Evolutionary conservation across 176 grass and related monocot species (phyloP), one percentile per base, ranked within the genome.

Genomic region (Musa acuminata): DNA sequence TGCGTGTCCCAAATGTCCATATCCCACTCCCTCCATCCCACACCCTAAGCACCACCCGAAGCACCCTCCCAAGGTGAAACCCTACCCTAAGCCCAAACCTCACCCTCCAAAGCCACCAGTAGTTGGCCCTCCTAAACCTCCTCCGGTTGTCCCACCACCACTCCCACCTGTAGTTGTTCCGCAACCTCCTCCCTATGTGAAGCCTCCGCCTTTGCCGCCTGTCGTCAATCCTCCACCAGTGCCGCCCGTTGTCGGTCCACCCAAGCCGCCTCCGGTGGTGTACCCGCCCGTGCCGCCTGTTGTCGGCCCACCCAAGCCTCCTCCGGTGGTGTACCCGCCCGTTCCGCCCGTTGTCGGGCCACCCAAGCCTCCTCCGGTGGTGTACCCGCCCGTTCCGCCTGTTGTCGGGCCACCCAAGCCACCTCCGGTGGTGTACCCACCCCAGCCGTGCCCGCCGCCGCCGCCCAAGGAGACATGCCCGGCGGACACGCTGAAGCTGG

Each of bases 401-500:
- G 58, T 62, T 3, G 58, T 62, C 17, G 8, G 8, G n/a, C 17
- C 55, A 8, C 58, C 58, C 8, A n/a, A 22, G 58, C 58, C 58
- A n/a, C 58, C 58, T 19, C 58, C 58, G 14, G 13, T 62, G 17
- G 58, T 62, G 29, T 24, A 24, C 4, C 55, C 55, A n/a, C 53
- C 52, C 73, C 26, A 1, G 21, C 55, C 43, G 11, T 24, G 57
- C 13, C 75, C 75, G 11, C 49, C 62, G 5, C 75, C 75, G 51
- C 26, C 43, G 27, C 6, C 25, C 11, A 6, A n/a, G 5, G 53
- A 14, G 12, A 25, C 29, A 4, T 77, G 59, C 29, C 75, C 75
- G n/a, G 21, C 66, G 57, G 66, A 71, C 66, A 49, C 65, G 11
- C 25, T 70, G 17, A 79, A 79, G 77, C 77, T 71, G 9, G 17